Conservation (phyloP, 352 stramenopile genomes). For the Phytophthora pisi region DNA sequence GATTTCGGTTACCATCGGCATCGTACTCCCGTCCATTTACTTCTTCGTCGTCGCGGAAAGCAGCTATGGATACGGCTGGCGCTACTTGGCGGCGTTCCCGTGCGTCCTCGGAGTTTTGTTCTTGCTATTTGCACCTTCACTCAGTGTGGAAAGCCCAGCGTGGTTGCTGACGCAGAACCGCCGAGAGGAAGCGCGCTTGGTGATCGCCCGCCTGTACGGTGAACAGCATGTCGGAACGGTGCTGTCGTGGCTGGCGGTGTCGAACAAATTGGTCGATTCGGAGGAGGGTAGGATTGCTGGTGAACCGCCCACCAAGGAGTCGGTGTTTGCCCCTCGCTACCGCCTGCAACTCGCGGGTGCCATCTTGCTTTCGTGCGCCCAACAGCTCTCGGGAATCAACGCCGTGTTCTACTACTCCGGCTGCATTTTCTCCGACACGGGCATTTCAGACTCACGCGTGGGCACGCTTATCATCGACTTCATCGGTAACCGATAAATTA, state of each 20-base stretch:
- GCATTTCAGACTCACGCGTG: slow-evolving; percentile 5
- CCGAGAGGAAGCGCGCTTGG: slow-evolving; percentile 25
- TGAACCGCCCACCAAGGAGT: slow-evolving; percentile 15
- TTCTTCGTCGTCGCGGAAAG: slow-evolving; percentile 14
- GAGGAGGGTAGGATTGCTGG: slow-evolving; percentile 17
- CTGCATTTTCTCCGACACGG: slow-evolving; percentile 3
- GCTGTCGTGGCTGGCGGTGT: slow-evolving; percentile 17
- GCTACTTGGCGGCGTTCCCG: slow-evolving; percentile 38
- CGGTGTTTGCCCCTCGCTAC: slow-evolving; percentile 16
- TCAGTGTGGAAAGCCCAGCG: slow-evolving; percentile 27
- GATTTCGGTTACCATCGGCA: slow-evolving; percentile 11
- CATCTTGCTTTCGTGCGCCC: slow-evolving; percentile 13
- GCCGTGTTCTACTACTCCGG: slow-evolving; percentile 16
- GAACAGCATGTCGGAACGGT: slow-evolving; percentile 25
- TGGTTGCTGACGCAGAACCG: slow-evolving; percentile 29
- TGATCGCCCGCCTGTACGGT: slow-evolving; percentile 31
- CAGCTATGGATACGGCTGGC: slow-evolving; percentile 19
- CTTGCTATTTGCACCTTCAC: slow-evolving; percentile 17
- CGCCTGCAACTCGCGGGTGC: slow-evolving; percentile 14
- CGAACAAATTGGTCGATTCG: slow-evolving; percentile 22
- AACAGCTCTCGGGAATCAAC: slow-evolving; percentile 18
- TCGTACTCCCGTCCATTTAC: slow-evolving; percentile 3
- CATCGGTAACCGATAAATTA: too few species aligned
- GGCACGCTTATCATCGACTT: slow-evolving; percentile 13
- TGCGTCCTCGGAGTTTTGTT: slow-evolving; percentile 28